Percentiles rank a stretch among this genome's conserved stretches.
These are phyloP conservation scores for Phanerochaete carnosa DNA, from an alignment of 768 basidiomycete species.

Conservation along the genomic window DNA sequence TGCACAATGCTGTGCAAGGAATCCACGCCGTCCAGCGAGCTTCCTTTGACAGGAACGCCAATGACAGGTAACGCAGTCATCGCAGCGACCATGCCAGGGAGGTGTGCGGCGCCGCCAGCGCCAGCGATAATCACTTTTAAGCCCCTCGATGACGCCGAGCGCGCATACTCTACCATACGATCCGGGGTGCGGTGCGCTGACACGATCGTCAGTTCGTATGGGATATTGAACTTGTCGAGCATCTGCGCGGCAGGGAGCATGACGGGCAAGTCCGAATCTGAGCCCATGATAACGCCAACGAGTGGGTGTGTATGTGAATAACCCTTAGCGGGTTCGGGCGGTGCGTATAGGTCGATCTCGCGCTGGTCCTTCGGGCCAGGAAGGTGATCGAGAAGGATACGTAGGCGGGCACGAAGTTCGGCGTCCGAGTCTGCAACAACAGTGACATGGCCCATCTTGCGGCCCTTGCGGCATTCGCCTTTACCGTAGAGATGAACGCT, in stretches of 20 bases:
- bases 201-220: conserved; percentile 93
- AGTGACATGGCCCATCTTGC: conserved; percentile 99
- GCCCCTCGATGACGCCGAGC: conserved; percentile 64
- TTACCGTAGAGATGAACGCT: conserved; percentile 95
- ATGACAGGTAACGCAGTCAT: conserved; percentile 92
- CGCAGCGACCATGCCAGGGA: conserved; percentile 97
- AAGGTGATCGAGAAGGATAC: conserved; percentile 66
- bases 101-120: conserved; percentile 97
- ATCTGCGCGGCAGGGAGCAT: conserved; percentile 89
- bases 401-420: conserved; percentile 62
- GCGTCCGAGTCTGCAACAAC: conserved; percentile 82
- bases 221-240: conserved; percentile 76
- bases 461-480: conserved; percentile 77
- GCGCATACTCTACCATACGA: conserved; percentile 78
- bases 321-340: conserved; percentile 41
- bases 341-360: conserved; percentile 54
- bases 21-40: conserved; percentile 91
- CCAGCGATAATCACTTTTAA: conserved; percentile 84
- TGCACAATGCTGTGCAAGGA: conserved; percentile 97
- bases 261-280: conserved; percentile 93
- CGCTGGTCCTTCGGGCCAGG: conserved; percentile 39
- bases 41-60: conserved; percentile 96
- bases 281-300: conserved; percentile 96
- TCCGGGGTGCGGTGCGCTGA: conserved; percentile 96
- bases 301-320: conserved; percentile 69